Evolutionary conservation across 2,329 filamentous ascomycete species (phyloP), one percentile per base, ranked within the genome.

Genomic region (Diaporthe helianthi): DNA sequence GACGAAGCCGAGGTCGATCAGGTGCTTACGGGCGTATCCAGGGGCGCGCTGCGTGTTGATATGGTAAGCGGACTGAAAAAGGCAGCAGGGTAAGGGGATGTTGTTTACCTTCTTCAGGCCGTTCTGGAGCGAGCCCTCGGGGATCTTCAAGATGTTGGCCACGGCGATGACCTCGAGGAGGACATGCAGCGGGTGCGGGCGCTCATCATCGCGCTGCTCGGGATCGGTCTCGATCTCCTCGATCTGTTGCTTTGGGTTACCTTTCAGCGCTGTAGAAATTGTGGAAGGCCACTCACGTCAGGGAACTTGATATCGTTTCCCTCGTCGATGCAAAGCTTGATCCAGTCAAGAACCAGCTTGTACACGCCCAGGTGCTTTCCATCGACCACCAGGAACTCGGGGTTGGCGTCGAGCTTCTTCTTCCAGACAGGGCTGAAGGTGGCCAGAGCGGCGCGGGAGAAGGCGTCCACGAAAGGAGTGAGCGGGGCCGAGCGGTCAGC

Each of bases 241-340:
- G n/a, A 63, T 63, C 36, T 38, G 36, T 38, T 17, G 36, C 36
- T 1, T 15, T 17, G 36, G 13, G 13, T 38, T 38, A 38, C 1
- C 13, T 5, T 38, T 17, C 36, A 38, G 36, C 36, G 36, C 36
- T 17, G 13, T 38, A 5, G 36, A 17, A 6, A 5, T 38, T 38
- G 36, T 5, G 4, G 36, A 5, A 5, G 36, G 36, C 12, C 13
- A 15, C 36, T 38, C 36, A 38, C 36, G 33, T 71, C 70, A 8
- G 70, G 70, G 22, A 71, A 71, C 51, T 71, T 71, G 67, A 71
- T 29, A 47, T 71, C 70, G 26, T 71, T 71, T 52, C 70, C 70
- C 55, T 69, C 64, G 2, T 69, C 63, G 22, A 71, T 33, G 41
- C 70, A 71, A 10, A 67, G 44, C 17, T 71, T 65, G 63, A 71